Base-by-base conservation (phyloP, 371 early-diverging fungal species). In the Mortierella sp. region DNA sequence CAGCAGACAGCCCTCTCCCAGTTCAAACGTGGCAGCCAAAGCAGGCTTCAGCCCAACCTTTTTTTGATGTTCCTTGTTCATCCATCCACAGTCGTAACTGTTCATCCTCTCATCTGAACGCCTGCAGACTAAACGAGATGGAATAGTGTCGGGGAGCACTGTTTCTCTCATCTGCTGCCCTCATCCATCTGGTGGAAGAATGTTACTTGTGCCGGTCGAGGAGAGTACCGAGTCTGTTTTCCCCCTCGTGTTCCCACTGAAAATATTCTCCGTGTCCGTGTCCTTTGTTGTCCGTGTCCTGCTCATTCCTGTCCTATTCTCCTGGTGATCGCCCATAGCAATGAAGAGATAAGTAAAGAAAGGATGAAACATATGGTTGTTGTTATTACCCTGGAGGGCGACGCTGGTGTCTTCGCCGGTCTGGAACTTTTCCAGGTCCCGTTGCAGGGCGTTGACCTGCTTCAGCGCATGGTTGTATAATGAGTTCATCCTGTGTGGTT, bases 401-500 rank as follows among this genome's bases (percentile, higher is more conserved):
- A 86, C 90, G 29, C 90, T 90, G 58, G 88, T 82, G 78, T 92
- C 92, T 75, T 90, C 87, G 7, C 91, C 91, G 16, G 89, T 86
- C 53, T 88, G 88, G 70, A 92, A 92, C 71, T 88, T 90, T 47
- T 89, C 87, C 16, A 92, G 79, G 73, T 92, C 90, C 68, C 86
- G 87, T 65, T 90, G 87, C 69, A 92, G 74, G 19, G 90, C 87
- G 52, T 89, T 88, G 41, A 86, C 87, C 79, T 92, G 92, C 76
- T 91, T 92, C 69, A 92, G 77, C 16, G 91, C 91, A 79, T 89
- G 88, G 79, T 92, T 92, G 74, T 90, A 92, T 43, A 90, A 70
- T 0, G 92, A 92, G 55, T 92, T 92, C 92, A 92, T 91, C 44
- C 14, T 44, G 45, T 16, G 29, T 16, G 8, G 13, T 5, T 39